Conservation (phyloP, 257 asterid species). For the Mitragyna speciosa region DNA sequence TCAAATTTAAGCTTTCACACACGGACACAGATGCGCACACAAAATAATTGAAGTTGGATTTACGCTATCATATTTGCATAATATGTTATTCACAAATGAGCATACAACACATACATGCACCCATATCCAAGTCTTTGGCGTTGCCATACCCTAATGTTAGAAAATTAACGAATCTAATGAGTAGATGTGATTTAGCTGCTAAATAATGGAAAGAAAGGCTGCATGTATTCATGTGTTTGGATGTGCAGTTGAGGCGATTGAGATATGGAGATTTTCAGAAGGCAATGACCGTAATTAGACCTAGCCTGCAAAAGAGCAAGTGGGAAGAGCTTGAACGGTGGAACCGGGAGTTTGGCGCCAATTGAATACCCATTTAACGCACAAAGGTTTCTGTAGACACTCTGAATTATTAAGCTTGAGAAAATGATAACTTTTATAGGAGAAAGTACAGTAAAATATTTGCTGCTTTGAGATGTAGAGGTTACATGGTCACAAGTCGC, state of each 20-base stretch:
- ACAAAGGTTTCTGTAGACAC: neutral
- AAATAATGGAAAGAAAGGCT: neutral
- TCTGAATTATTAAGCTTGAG: neutral
- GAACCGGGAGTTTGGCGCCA: slow-evolving; percentile 87
- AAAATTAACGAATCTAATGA: too few relatives aligned
- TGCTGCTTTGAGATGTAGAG: neutral
- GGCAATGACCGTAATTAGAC: slow-evolving; percentile 77
- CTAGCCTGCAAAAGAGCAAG: slow-evolving; percentile 86
- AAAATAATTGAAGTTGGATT: too few relatives aligned
- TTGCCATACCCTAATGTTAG: too few relatives aligned
- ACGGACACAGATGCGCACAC: too few relatives aligned
- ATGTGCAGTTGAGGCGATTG: slow-evolving; percentile 71
- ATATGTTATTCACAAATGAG: too few relatives aligned
- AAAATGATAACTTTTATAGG: neutral
- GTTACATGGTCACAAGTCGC: neutral
- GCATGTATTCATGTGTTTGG: neutral
- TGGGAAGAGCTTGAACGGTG: slow-evolving; percentile 93
- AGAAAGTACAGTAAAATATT: neutral
- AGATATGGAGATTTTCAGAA: slow-evolving; percentile 73
- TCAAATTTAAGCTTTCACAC: too few relatives aligned
- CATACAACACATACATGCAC: too few relatives aligned
- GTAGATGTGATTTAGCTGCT: too few relatives aligned
- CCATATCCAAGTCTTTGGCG: too few relatives aligned
- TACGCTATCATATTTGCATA: too few relatives aligned
- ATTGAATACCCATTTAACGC: slow-evolving; percentile 25